Percentiles rank a stretch among this genome's conserved stretches.
phyloP scores from a whole-genome alignment of 2,329 filamentous ascomycete species.

The Cercospora beticola region DNA sequence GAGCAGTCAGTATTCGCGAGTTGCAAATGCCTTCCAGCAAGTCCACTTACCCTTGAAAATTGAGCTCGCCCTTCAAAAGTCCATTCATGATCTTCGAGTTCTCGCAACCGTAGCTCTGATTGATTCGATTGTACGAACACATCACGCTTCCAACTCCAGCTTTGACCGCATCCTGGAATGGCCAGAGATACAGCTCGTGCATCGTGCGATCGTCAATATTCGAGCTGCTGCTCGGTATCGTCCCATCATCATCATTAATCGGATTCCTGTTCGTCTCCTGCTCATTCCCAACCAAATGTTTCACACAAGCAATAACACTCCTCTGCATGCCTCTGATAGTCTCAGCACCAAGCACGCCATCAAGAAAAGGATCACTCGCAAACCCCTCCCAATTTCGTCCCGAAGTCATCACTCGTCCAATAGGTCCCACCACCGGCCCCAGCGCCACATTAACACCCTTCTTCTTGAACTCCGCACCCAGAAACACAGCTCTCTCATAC shows the following conservation, averaged over 20 bases:
- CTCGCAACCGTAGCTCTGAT: conserved; percentile 60
- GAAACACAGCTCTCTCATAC: conserved; percentile 52
- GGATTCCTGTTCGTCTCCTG: conserved; percentile 53
- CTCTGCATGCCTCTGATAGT: conserved; percentile 59
- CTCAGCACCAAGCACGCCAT: conserved; percentile 52
- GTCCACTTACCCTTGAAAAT: conserved; percentile 61
- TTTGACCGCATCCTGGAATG: conserved; percentile 51
- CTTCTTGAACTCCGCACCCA: conserved; percentile 57
- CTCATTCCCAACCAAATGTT: conserved; percentile 57
- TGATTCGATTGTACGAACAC: conserved; percentile 42
- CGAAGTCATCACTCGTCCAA: conserved; percentile 69
- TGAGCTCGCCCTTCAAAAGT: conserved; percentile 70
- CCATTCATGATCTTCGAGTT: conserved; percentile 69
- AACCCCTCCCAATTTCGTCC: conserved; percentile 73
- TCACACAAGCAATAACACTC: conserved; percentile 58
- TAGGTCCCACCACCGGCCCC: conserved; percentile 65
- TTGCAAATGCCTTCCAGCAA: neutral
- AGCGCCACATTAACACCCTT: conserved; percentile 63
- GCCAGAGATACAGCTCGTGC: conserved; percentile 67
- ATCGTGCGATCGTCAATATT: conserved; percentile 64
- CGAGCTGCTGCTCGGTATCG: conserved; percentile 40
- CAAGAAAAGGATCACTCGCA: conserved; percentile 66
- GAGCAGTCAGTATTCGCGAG: neutral
- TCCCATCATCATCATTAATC: conserved; percentile 26
- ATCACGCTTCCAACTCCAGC: conserved; percentile 48